Percentiles rank a stretch among this genome's conserved stretches.
These are phyloP conservation scores for Cercospora citrullina DNA, from an alignment of 2,329 filamentous ascomycete genomes.

Conservation along the genomic window DNA sequence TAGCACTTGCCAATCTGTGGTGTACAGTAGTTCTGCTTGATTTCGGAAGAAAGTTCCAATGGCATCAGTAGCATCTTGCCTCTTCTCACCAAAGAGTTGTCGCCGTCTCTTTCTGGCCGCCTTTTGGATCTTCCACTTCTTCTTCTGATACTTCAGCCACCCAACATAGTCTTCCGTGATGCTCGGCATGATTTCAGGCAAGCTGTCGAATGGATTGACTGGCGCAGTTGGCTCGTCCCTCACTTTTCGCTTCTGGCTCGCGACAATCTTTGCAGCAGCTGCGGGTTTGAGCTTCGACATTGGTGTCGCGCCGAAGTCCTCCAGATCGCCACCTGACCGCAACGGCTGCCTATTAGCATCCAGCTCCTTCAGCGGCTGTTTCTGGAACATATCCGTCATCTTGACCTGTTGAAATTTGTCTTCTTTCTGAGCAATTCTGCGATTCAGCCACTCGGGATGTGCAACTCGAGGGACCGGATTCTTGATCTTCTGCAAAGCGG, in stretches of 20 bases:
- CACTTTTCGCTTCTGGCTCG: constrained; percentile 51
- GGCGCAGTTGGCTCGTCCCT: constrained; percentile 46
- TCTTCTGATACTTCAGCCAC: constrained; percentile 92
- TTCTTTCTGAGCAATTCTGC: constrained; percentile 90
- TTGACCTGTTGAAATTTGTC: constrained; percentile 99
- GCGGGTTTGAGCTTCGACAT: constrained; percentile 50
- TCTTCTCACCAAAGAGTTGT: constrained; percentile 88
- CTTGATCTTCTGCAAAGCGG: constrained; percentile 87
- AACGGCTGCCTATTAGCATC: constrained; percentile 62
- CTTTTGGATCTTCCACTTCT: constrained; percentile 98
- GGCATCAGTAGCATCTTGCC: constrained; percentile 59
- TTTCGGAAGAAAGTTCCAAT: constrained; percentile 79
- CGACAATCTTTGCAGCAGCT: constrained; percentile 36
- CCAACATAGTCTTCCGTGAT: constrained; percentile 83
- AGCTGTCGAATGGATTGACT: constrained; percentile 75
- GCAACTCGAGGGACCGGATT: constrained; percentile 93
- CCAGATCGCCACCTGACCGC: constrained; percentile 55
- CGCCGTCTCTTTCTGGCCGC: constrained; percentile 80
- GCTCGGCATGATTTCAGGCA: constrained; percentile 81
- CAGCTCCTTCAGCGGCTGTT: constrained; percentile 71
- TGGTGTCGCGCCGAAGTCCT: constrained; percentile 47
- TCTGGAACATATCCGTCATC: constrained; percentile 86
- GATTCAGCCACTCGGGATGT: constrained; percentile 95
- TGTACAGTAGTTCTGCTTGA: constrained; percentile 85
- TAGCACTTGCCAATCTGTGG: constrained; percentile 91